Base-by-base conservation (phyloP, 306 rosid species). In the Vigna trinervia region DNA sequence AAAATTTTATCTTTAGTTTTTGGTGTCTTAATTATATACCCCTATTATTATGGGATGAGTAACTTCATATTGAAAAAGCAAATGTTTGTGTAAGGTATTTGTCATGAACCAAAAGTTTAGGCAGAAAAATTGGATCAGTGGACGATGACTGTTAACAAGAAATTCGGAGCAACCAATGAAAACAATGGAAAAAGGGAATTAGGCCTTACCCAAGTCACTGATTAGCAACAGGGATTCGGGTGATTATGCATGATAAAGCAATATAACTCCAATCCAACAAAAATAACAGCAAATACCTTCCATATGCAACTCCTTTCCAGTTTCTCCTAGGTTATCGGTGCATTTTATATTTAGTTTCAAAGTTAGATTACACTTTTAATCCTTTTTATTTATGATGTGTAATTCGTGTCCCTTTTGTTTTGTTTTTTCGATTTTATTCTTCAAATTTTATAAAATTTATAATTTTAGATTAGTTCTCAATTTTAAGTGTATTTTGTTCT, bases 111-210 rank as follows among this genome's bases (percentile, higher is more conserved):
- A 85, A 75, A 78, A 48, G 41, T 45, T 59, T 47, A 52, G 89
- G 85, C 83, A 54, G 60, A 67, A 86, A 70, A 80, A 5, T 39
- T 54, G 91, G 87, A 87, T 81, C 84, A 72, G 50, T 81, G 41
- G 60, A 65, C 26, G 60, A 65, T 41, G 47, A 30, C 4, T 30
- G 34, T 30, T 30, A 30, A 76, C 77, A 57, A 2, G 36, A 68
- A 53, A 4, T 48, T 28, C 12, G 76, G 80, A 69, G 59, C 71
- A 4, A 83, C 64, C 74, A 71, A 54, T 39, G 7, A 60, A 59
- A 38, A 1, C 1, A 14, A 63, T 26, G 28, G 38, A 50, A 57
- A 47, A 46, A 62, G 38, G 74, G 43, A 80, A 78, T 39, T 39
- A 9, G 8, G 41, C 4, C 34, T 38, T 68, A 61, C 71, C 64